phyloP scores from a whole-genome alignment of 2,329 filamentous ascomycete species.

The Sporothrix schenckii region DNA sequence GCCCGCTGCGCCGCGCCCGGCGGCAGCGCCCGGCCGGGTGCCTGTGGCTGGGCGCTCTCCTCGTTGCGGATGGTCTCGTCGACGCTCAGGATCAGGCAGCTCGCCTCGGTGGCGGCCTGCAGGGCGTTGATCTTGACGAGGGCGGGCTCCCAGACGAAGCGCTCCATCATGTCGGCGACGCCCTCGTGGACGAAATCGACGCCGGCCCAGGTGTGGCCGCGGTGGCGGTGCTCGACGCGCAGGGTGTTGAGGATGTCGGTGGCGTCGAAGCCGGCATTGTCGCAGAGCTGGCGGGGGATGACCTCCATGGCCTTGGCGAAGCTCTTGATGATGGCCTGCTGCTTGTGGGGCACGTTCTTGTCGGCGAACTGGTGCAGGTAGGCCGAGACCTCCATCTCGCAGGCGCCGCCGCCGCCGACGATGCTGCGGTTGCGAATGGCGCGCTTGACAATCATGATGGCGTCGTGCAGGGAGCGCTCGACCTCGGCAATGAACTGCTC shows the following conservation, averaged over 20 bases:
- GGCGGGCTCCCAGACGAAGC: slow-evolving; percentile 96
- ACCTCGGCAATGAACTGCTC: slow-evolving; percentile 99
- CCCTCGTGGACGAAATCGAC: slow-evolving; percentile 94
- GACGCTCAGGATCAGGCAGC: slow-evolving; percentile 91
- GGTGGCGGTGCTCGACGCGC: slow-evolving; percentile 93
- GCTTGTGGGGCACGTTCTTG: slow-evolving; percentile 89
- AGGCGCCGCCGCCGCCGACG: slow-evolving; percentile 90
- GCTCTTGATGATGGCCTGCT: slow-evolving; percentile 95
- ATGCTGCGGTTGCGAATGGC: slow-evolving; percentile 93
- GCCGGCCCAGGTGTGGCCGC: slow-evolving; percentile 90
- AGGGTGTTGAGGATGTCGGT: slow-evolving; percentile 97
- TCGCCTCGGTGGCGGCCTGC: slow-evolving; percentile 92
- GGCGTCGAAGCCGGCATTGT: slow-evolving; percentile 97
- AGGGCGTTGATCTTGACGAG: slow-evolving; percentile 97
- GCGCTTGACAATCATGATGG: slow-evolving; percentile 99
- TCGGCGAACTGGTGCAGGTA: slow-evolving; percentile 93
- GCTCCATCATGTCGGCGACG: slow-evolving; percentile 89
- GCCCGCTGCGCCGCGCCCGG: slow-evolving; percentile 87
- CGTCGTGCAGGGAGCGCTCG: slow-evolving; percentile 95
- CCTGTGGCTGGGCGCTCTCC: slow-evolving; percentile 83
- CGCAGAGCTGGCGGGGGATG: slow-evolving; percentile 93
- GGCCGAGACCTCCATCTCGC: slow-evolving; percentile 94
- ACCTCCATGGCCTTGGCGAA: slow-evolving; percentile 97
- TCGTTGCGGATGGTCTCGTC: slow-evolving; percentile 99
- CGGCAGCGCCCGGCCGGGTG: slow-evolving; percentile 72